Percentiles rank a stretch among this genome's conserved stretches.
Evolutionary conservation across 2,329 filamentous ascomycete species (phyloP).

Genomic region (Aureobasidium sp.): DNA sequence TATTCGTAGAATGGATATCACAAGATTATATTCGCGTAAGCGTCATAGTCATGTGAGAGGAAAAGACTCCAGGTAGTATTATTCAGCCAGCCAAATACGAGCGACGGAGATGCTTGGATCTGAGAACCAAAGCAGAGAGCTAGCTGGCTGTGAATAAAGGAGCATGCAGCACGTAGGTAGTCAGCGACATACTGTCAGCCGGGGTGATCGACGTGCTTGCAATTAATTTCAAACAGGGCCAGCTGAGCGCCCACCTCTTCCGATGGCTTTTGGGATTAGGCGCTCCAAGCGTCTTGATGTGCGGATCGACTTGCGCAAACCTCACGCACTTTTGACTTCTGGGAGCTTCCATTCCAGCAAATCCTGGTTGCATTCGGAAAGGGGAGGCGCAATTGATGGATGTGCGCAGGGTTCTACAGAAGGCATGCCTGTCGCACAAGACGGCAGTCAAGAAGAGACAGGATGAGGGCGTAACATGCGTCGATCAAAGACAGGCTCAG

Average conservation of each 20-base stretch:
- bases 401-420: background rate
- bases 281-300: conserved; percentile 11
- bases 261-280: conserved; percentile 1
- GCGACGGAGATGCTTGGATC: background rate
- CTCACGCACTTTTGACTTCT: conserved; percentile 8
- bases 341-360: background rate
- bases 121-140: background rate
- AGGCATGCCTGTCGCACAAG: background rate
- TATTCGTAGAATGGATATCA: background rate
- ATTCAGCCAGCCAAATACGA: background rate
- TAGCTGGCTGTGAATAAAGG: background rate
- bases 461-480: background rate
- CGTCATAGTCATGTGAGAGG: background rate
- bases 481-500: background rate
- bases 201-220: conserved; percentile 10
- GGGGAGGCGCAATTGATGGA: background rate
- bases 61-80: background rate
- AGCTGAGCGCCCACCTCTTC: background rate
- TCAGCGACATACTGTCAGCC: background rate
- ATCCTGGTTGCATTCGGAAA: background rate
- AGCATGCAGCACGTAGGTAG: background rate
- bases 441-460: background rate
- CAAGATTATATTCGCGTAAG: background rate
- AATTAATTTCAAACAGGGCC: conserved; percentile 11
- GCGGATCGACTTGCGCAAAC: conserved; percentile 14